Conservation (phyloP, 306 rosid genomes). For the Carpinus fangiana region DNA sequence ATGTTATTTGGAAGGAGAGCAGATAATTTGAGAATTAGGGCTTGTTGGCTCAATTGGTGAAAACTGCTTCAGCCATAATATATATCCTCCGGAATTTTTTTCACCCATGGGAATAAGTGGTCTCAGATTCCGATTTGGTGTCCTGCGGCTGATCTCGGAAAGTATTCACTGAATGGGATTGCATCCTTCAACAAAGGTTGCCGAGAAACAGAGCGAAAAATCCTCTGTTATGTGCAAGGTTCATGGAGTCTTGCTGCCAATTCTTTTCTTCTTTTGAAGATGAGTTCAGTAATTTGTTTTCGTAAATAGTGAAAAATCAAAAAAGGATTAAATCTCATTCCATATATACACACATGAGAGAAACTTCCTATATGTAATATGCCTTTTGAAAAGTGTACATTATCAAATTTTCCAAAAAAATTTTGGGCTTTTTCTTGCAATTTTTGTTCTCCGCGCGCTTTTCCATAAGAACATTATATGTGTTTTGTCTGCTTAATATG, state of each 20-base stretch:
- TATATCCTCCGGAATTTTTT: slow-evolving; percentile 65
- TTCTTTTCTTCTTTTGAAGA: slow-evolving; percentile 39
- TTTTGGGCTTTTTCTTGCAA: slow-evolving; percentile 40
- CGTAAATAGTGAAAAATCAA: slow-evolving; percentile 53
- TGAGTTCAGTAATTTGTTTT: slow-evolving; percentile 59
- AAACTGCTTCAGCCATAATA: slow-evolving; percentile 51
- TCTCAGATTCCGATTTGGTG: slow-evolving; percentile 48
- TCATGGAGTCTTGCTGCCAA: slow-evolving; percentile 37
- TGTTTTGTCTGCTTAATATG: not conserved
- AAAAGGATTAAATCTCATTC: slow-evolving; percentile 34
- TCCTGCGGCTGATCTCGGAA: slow-evolving; percentile 42
- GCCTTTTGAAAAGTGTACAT: slow-evolving; percentile 69
- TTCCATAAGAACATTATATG: slow-evolving; percentile 1
- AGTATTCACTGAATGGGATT: slow-evolving; percentile 22
- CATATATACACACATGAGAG: slow-evolving; percentile 53
- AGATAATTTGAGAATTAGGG: slow-evolving; percentile 49
- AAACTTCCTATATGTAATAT: slow-evolving; percentile 32
- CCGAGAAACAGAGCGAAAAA: slow-evolving; percentile 40
- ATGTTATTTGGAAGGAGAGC: slow-evolving; percentile 24
- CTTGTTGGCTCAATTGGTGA: slow-evolving; percentile 35
- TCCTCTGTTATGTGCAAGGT: slow-evolving; percentile 41
- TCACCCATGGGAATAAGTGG: slow-evolving; percentile 66
- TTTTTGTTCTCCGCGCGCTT: not conserved
- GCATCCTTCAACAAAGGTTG: slow-evolving; percentile 41
- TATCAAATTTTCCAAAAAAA: slow-evolving; percentile 70